These are phyloP conservation scores for Fusarium praegraminearum DNA, from an alignment of 2,329 filamentous ascomycete species.

Conservation along the genomic window DNA sequence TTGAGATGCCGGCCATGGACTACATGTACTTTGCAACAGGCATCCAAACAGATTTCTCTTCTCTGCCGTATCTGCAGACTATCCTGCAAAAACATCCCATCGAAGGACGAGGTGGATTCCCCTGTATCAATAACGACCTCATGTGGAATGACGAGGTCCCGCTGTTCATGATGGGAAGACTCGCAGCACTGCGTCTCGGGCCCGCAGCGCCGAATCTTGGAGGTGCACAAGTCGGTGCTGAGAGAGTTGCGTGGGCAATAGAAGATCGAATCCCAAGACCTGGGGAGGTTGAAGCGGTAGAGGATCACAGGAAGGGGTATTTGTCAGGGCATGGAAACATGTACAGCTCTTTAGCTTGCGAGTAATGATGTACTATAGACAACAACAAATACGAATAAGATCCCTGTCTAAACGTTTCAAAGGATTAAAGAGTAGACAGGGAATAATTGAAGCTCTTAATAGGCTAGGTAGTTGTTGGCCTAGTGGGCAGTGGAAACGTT, in stretches of 20 bases:
- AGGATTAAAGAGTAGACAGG: background rate
- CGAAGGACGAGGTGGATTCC: conserved; percentile 72
- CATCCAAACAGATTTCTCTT: conserved; percentile 70
- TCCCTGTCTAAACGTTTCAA: background rate
- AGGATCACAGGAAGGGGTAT: conserved; percentile 44
- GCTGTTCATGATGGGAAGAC: conserved; percentile 75
- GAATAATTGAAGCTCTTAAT: background rate
- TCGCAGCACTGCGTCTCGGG: conserved; percentile 76
- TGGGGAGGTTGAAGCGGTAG: conserved; percentile 27
- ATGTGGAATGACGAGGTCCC: conserved; percentile 81
- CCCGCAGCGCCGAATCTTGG: conserved; percentile 80
- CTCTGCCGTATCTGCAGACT: conserved; percentile 70
- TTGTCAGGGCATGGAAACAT: conserved; percentile 54
- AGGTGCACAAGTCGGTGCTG: conserved; percentile 77
- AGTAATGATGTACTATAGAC: conserved; percentile 12
- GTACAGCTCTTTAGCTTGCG: conserved; percentile 50
- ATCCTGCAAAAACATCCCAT: conserved; percentile 72
- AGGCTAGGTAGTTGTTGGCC: background rate
- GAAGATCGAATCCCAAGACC: conserved; percentile 62
- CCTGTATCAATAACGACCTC: conserved; percentile 80
- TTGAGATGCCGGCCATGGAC: conserved; percentile 68
- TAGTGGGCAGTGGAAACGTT: too few species aligned
- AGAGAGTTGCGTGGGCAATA: conserved; percentile 78
- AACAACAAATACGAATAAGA: background rate
- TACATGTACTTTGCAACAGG: conserved; percentile 84